phyloP scores from a whole-genome alignment of 179 eudicot species.

The Beta macrorhiza region DNA sequence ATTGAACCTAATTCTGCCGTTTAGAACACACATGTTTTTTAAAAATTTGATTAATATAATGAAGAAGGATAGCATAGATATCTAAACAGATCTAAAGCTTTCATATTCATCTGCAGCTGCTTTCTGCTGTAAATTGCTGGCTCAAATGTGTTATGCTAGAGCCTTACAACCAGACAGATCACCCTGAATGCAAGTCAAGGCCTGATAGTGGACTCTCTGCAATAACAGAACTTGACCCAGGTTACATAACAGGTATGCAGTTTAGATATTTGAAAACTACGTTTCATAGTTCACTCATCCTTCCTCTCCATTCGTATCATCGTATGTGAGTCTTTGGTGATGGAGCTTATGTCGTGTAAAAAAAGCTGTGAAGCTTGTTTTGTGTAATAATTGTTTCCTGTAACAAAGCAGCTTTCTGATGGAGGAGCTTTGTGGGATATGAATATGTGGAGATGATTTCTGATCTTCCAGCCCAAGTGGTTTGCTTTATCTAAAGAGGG shows the following conservation, averaged over 20 bases:
- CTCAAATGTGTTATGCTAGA: conserved; percentile 91
- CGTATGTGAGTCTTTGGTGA: neutral
- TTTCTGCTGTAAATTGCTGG: conserved; percentile 98
- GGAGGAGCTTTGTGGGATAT: neutral
- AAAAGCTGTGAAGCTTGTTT: neutral
- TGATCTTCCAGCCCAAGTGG: neutral
- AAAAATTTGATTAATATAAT: neutral
- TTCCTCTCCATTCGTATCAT: neutral
- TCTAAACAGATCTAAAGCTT: conserved; percentile 7
- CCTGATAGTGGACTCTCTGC: conserved; percentile 99
- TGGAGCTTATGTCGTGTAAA: neutral
- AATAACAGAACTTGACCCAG: conserved; percentile 95
- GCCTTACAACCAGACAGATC: conserved; percentile 93
- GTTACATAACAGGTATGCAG: conserved; percentile 80
- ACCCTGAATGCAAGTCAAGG: conserved; percentile 93
- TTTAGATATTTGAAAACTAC: neutral
- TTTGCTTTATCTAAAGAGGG: neutral
- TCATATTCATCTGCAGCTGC: conserved; percentile 50
- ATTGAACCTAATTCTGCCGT: neutral
- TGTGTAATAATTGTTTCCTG: neutral
- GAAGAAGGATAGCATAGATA: neutral
- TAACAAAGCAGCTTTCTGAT: neutral
- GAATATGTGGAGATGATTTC: neutral
- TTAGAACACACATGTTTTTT: neutral
- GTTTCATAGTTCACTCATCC: neutral